Conservation (phyloP, 192 early-diverging fungal species). For the Spinellus fusiger region DNA sequence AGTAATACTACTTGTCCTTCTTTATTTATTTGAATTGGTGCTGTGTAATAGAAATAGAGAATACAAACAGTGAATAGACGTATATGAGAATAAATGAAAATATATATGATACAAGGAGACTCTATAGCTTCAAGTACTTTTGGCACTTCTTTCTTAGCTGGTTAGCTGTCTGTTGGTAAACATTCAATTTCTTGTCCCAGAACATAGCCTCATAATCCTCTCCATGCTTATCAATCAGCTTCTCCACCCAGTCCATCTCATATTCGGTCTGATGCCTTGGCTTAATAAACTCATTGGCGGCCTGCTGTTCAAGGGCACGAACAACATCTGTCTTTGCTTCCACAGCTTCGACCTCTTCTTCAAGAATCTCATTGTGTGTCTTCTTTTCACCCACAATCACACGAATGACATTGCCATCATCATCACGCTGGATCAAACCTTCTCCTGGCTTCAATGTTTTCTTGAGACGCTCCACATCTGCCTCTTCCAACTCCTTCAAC, state of each 20-base stretch:
- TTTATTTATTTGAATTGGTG: not conserved
- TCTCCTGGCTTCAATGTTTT: conserved; percentile 54
- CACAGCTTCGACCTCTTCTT: conserved; percentile 28
- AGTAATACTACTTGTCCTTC: not conserved
- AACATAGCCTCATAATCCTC: conserved; percentile 74
- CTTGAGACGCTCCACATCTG: conserved; percentile 49
- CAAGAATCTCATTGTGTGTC: conserved; percentile 39
- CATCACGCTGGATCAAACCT: conserved; percentile 80
- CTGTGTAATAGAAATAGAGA: not conserved
- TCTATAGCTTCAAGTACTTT: conserved; percentile 13
- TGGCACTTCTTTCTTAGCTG: conserved; percentile 53
- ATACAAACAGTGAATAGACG: not conserved
- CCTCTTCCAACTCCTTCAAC: conserved; percentile 41
- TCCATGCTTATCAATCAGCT: conserved; percentile 63
- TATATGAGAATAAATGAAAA: not conserved
- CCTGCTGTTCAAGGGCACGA: conserved; percentile 50
- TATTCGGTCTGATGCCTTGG: conserved; percentile 50
- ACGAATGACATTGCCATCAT: conserved; percentile 64
- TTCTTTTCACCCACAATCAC: conserved; percentile 58
- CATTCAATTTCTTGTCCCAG: conserved; percentile 67
- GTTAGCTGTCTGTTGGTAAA: conserved; percentile 58
- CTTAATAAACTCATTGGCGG: conserved; percentile 34
- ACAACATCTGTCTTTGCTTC: conserved; percentile 52
- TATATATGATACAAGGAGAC: not conserved
- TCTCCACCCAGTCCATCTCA: conserved; percentile 50